phyloP scores from a whole-genome alignment of 495 filamentous ascomycete genomes.

The Aspergillus panamensis region DNA sequence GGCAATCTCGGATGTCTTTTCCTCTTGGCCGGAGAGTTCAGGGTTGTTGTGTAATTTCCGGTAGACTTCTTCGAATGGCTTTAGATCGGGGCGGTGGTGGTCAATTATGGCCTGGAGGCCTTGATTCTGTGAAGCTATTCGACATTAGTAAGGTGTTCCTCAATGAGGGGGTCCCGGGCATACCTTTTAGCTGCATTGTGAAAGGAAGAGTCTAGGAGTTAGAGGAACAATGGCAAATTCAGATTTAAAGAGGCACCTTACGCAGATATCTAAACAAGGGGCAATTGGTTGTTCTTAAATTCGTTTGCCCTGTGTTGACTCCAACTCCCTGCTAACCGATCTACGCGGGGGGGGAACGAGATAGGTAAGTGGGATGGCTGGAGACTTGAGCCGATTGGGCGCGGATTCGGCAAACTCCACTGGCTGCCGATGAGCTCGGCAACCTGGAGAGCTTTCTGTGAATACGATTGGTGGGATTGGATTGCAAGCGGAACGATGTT shows the following conservation, averaged over 20 bases:
- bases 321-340: background rate
- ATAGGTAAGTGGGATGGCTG: background rate
- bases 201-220: background rate
- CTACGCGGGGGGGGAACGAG: background rate
- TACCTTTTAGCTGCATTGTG: constrained; percentile 8
- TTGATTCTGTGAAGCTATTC: background rate
- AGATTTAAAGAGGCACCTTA: too few relatives aligned
- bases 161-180: background rate
- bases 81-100: constrained; percentile 31
- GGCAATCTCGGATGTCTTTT: constrained; percentile 39
- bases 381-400: constrained; percentile 6
- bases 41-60: constrained; percentile 46
- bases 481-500: background rate
- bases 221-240: background rate
- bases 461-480: background rate
- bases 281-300: background rate
- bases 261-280: background rate
- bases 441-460: background rate
- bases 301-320: background rate
- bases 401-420: constrained; percentile 1
- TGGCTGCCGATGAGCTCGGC: constrained; percentile 10
- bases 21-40: constrained; percentile 52
- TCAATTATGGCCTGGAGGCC: constrained; percentile 19
- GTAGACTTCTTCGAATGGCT: constrained; percentile 43
- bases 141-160: background rate